Conservation (phyloP, 352 stramenopile genomes). For the Globisporangium iwayamae region DNA sequence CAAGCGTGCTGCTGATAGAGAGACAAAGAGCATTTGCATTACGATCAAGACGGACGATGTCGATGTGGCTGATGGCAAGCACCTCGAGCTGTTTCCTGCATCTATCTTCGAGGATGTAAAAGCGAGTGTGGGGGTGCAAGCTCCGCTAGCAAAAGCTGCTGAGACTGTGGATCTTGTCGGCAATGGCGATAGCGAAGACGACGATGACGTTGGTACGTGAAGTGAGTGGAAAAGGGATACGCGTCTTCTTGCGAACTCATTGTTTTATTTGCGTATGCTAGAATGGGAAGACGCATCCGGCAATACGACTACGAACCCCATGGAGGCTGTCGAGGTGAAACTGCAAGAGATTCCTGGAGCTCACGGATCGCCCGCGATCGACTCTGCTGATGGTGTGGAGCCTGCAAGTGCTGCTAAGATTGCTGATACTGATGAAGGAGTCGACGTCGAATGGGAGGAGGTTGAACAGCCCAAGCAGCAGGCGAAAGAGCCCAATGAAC, state of each 20-base stretch:
- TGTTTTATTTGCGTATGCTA: conserved; percentile 13
- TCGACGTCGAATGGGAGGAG: conserved; percentile 54
- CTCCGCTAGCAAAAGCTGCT: not conserved
- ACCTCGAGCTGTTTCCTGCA: conserved; percentile 32
- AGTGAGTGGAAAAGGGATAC: too few species aligned
- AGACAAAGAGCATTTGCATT: conserved; percentile 29
- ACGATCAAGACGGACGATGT: conserved; percentile 47
- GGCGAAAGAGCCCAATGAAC: not conserved
- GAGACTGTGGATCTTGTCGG: not conserved
- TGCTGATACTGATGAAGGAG: conserved; percentile 17
- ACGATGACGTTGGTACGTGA: conserved; percentile 35
- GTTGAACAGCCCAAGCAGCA: conserved; percentile 9
- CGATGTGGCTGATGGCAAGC: conserved; percentile 16
- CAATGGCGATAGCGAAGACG: conserved; percentile 23
- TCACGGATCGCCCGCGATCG: not conserved
- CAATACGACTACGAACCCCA: not conserved
- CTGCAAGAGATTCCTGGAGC: not conserved
- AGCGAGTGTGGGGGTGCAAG: not conserved
- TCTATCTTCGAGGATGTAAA: conserved; percentile 22
- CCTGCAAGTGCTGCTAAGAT: not conserved
- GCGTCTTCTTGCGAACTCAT: conserved; percentile 11
- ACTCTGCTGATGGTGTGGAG: not conserved
- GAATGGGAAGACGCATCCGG: conserved; percentile 30
- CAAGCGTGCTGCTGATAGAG: not conserved
- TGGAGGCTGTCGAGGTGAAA: not conserved